Base-by-base conservation (phyloP, 352 stramenopile species). In the Discostella stelligera region DNA sequence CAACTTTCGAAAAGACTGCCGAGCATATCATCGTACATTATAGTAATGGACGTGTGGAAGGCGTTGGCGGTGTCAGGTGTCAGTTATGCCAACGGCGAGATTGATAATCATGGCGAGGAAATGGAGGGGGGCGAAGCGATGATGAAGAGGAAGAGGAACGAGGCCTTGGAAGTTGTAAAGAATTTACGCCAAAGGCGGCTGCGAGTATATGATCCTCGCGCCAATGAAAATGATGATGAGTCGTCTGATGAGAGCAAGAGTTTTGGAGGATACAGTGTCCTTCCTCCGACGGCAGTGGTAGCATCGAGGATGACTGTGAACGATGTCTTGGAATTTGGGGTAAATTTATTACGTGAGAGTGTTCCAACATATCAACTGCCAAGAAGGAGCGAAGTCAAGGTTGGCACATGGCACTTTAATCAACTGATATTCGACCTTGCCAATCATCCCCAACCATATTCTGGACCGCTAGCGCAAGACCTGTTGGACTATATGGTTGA, bases 391-490 rank as follows among this genome's bases (percentile, higher is more conserved):
- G 37, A 54, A 49, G 41, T 23, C n/a, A 71, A 32, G 50, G 27
- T 73, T 66, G 72, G 71, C 21, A 80, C 72, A 44, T 80, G 61
- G 66, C 72, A 74, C 20, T 80, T 80, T 44, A 80, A 80, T 66
- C 72, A 71, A 55, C 20, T 80, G 16, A 80, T 80, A 67, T 80
- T 80, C 44, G 72, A 80, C 54, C 44, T 78, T 0, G 71, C 62
- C 3, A 48, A 78, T 32, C 64, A 78, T 64, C 62, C 71, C 7
- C 61, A 71, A 21, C 20, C 53, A 0, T 72, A 64, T 13, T 72
- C 71, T 48, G 71, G 71, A 20, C 49, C 56, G 6, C 66, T 78
- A 21, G 72, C 72, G 2, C 72, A 80, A 50, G 72, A 80, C 63
- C 63, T 80, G 21, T 64, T 80, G 13, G 64, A 80, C 27, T 80